Base-by-base conservation (phyloP, 176 grass and related monocot genomes). In the Cenchrus americanus region DNA sequence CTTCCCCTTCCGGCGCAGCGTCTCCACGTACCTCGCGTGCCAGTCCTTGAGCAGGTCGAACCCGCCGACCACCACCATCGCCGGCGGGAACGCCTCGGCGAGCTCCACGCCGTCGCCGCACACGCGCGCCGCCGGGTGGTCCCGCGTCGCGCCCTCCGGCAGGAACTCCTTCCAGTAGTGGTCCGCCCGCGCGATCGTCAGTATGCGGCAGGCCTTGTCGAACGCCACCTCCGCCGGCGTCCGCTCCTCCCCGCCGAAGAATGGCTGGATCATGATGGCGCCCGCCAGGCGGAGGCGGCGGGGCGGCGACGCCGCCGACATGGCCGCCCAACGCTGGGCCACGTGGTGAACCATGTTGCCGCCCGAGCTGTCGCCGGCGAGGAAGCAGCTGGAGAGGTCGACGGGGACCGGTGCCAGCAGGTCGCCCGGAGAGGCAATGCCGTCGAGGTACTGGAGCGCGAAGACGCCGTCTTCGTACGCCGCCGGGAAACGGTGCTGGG, bases 111-210 rank as follows among this genome's bases (percentile, higher is more conserved):
- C 76, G 6, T 73, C 71, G 66, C 86, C 17, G 83, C 70, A 69
- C 21, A 69, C 17, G 3, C 6, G 87, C 19, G 48, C 47, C 14
- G 84, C 92, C 83, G 91, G 86, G 61, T 97, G 95, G 71, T 80
- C 83, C 15, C 87, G 63, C 34, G 80, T 90, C 84, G 0, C 70
- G n/a, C 88, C 90, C 7, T 84, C 78, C 9, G 95, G 95, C 37
- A 97, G 86, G 87, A 97, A 97, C 46, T 86, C 95, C 65, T 93
- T 54, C 95, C 95, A 98, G 87, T 98, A 90, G 57, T 85, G 86
- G 1, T 75, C 11, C 14, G 79, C 1, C 11, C 75, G 86, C 52
- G 94, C 95, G 52, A 97, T 68, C 24, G 95, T 37, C 34, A 37
- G 34, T 37, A 37, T 37, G 92, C 22, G 88, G 84, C 0, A 23